Conservation (phyloP, 208 protist genomes). For the Kentomonas sorsogonicus region DNA sequence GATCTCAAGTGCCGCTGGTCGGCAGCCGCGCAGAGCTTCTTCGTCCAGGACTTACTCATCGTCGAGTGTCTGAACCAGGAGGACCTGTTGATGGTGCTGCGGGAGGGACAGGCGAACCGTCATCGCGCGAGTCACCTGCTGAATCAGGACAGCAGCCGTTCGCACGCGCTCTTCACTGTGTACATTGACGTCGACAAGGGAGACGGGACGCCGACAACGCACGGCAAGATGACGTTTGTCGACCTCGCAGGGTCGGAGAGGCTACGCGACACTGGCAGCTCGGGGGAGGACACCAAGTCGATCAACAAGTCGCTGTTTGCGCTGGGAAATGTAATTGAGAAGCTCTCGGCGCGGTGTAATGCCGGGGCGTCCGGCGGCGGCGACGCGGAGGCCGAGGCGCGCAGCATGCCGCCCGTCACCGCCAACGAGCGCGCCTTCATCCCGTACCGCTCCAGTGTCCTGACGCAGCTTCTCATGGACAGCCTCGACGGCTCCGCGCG, state of each 20-base stretch:
- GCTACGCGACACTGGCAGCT: constrained; percentile 75
- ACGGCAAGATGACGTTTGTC: constrained; percentile 86
- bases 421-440: constrained; percentile 32
- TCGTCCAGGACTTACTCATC: constrained; percentile 78
- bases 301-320: constrained; percentile 91
- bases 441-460: constrained; percentile 79
- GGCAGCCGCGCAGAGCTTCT: constrained; percentile 59
- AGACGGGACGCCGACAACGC: constrained; percentile 7
- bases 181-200: constrained; percentile 42
- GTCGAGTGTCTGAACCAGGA: constrained; percentile 67
- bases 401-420: not conserved
- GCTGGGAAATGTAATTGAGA: constrained; percentile 84
- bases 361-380: not conserved
- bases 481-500: constrained; percentile 66
- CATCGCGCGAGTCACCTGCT: constrained; percentile 67
- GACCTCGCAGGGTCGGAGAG: constrained; percentile 94
- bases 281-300: constrained; percentile 68
- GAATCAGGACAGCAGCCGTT: constrained; percentile 87
- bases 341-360: constrained; percentile 34
- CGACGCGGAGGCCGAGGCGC: not conserved
- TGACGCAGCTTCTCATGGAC: constrained; percentile 88
- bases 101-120: constrained; percentile 76
- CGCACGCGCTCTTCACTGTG: constrained; percentile 88
- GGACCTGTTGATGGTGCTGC: constrained; percentile 75
- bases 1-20: constrained; percentile 75